Evolutionary conservation across 148 eudicot genomes (phyloP), one percentile per base, ranked within the genome.

Genomic region (Polygonum aviculare): DNA sequence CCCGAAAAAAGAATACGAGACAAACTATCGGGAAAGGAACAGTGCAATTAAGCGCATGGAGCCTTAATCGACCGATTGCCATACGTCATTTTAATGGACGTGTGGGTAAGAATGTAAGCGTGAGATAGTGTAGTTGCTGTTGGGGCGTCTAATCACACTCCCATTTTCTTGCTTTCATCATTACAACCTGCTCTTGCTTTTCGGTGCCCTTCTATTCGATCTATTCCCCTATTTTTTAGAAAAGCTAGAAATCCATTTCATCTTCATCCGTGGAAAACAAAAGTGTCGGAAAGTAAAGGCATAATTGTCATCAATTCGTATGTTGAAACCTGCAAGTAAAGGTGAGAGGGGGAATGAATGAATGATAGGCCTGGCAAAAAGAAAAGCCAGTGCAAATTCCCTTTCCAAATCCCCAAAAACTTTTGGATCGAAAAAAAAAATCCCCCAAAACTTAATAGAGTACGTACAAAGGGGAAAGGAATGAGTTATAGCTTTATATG

Each of bases 101-200:
- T 22, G 65, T 57, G 80, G 72, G 72, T 74, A 50, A 21, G 63
- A 72, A 4, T 65, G 71, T 36, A 65, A 65, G 71, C 71, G 71
- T 65, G 78, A 75, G 74, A 22, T 84, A 71, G 89, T 79, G 90
- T 89, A 14, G 72, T 67, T 67, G 72, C 72, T 35, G 93, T 90
- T 93, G 91, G 87, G 82, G 69, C 79, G 91, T 93, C 93, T 84
- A 88, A 93, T 93, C 92, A 76, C 69, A 0, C 48, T 70, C 45
- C 45, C 11, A 59, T 79, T 81, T 86, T 78, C 83, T 82, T 79
- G 81, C 87, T 85, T 85, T 85, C 82, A 87, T 89, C 78, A 89
- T 89, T 75, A 85, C 84, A 72, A 40, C 75, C 75, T 81, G 80
- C 81, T 71, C 73, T 11, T 82, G 92, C 98, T 93, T 93, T 93